Conservation (phyloP, 169 alveolate genomes). For the Eimeria mitis region DNA sequence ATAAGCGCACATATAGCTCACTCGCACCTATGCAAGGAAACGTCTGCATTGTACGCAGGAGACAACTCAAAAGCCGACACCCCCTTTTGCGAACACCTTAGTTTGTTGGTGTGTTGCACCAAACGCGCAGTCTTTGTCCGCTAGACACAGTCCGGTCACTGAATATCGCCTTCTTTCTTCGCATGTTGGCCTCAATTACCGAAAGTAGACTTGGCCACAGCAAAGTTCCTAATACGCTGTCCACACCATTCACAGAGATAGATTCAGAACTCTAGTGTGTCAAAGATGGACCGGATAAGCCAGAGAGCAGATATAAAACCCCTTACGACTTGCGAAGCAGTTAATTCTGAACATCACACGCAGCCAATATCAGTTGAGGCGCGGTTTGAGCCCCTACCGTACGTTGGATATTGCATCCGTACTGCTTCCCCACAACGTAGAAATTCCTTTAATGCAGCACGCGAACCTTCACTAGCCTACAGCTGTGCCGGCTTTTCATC, state of each 20-base stretch:
- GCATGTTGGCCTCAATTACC: background rate
- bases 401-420: background rate
- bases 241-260: background rate
- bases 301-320: background rate
- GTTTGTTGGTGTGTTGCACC: too few relatives aligned
- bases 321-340: background rate
- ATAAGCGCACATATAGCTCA: background rate
- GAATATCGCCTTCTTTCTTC: too few relatives aligned
- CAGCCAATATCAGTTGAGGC: background rate
- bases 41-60: too few relatives aligned
- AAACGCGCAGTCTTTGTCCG: too few relatives aligned
- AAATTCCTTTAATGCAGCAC: background rate
- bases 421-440: background rate
- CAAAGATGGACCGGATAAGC: background rate
- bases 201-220: background rate
- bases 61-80: too few relatives aligned
- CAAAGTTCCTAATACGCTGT: background rate
- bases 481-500: background rate
- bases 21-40: background rate
- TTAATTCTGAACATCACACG: background rate
- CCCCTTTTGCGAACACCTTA: too few relatives aligned
- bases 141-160: too few relatives aligned
- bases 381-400: background rate
- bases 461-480: background rate
- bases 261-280: background rate